Evolutionary conservation across 805 yeast species (phyloP), one percentile per base, ranked within the genome.

Genomic region (Lipomyces yamadae): DNA sequence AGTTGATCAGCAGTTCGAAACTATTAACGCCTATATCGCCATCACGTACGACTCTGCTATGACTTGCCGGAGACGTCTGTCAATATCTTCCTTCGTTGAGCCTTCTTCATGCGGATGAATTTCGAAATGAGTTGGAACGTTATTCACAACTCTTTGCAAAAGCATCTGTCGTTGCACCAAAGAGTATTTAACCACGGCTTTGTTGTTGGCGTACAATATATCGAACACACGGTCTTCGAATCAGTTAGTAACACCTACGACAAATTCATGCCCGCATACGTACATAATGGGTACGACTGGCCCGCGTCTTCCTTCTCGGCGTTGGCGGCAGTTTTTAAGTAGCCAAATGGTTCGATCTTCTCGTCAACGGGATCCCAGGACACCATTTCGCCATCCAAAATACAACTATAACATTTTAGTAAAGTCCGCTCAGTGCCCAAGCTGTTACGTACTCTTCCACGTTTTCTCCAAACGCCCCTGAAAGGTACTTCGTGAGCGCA

Each of bases 351-450:
- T 30, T 92, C 78, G 3, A 91, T 81, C 1, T 74, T 64, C 81
- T 78, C 57, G 77, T 80, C 62, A 1, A 64, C 65, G 0, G 85
- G 85, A 76, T 93, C 97, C 83, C 86, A 92, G 0, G 96, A 91
- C 1, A 94, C 87, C 94, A 94, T 91, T 77, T 94, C 99, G 0
- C 98, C 98, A 78, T 94, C 99, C 3, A 94, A 74, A 4, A 89
- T 81, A 30, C 83, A 78, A 52, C 70, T 76, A 7, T 75, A 66
- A 7, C 32, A 32, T 39, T n/a, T 63, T 45, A n/a, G 39, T 35
- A 32, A 2, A n/a, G 59, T 11, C 8, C 48, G 48, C 29, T 42
- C 24, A n/a, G n/a, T 42, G 5, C 29, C 6, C 48, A 42, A 42
- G 18, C 48, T n/a, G 15, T 42, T n/a, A 80, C 79, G 63, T 79